Conservation (phyloP, 2,329 filamentous ascomycete species). For the Epichloe glyceriae region DNA sequence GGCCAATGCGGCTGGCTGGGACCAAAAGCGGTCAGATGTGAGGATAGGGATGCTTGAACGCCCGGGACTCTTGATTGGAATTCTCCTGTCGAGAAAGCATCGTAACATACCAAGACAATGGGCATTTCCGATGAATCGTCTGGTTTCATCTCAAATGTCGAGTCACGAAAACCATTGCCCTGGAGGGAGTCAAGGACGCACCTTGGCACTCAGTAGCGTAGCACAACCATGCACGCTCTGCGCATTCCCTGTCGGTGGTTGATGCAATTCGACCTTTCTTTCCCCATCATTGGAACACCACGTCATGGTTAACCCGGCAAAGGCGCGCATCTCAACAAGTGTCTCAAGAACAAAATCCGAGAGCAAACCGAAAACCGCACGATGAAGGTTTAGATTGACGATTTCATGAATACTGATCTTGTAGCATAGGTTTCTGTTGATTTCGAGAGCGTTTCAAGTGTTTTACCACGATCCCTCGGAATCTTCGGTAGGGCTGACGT, state of each 20-base stretch:
- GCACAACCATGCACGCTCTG: not conserved
- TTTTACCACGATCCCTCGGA: slow-evolving; percentile 27
- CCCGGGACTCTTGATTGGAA: not conserved
- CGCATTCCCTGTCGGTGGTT: not conserved
- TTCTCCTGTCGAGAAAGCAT: not conserved
- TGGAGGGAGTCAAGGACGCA: not conserved
- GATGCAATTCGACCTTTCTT: not conserved
- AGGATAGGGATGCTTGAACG: not conserved
- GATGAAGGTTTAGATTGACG: not conserved
- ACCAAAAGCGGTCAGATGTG: not conserved
- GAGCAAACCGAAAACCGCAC: not conserved
- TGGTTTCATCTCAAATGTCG: not conserved
- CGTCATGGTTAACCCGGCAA: not conserved
- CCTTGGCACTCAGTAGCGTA: not conserved
- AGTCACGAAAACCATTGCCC: not conserved
- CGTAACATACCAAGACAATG: not conserved
- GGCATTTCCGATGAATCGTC: not conserved
- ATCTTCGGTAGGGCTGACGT: slow-evolving; percentile 25
- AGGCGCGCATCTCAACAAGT: not conserved
- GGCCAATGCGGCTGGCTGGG: not conserved
- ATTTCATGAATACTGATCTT: slow-evolving; percentile 12
- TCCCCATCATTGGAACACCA: not conserved
- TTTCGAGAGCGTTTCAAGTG: slow-evolving; percentile 27
- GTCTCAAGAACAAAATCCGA: not conserved
- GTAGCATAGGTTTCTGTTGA: slow-evolving; percentile 24